phyloP scores from a whole-genome alignment of 208 protist species.

The Crithidia sp. region DNA sequence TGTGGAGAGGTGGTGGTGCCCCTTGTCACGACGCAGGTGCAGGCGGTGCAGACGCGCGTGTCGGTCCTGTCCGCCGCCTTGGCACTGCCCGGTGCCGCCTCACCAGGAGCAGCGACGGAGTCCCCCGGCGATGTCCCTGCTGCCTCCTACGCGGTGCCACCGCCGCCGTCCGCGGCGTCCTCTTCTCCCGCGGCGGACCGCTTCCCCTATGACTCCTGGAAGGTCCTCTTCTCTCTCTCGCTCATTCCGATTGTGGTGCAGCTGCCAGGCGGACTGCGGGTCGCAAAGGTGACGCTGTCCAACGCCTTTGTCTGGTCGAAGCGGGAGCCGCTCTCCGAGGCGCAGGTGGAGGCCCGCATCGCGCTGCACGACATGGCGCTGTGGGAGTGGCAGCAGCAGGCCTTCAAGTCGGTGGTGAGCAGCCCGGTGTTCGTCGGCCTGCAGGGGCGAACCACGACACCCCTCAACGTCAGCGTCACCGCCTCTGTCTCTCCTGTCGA shows the following conservation, averaged over 20 bases:
- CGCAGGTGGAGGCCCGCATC: slow-evolving; percentile 51
- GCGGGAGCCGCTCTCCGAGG: slow-evolving; percentile 30
- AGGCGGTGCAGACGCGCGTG: slow-evolving; percentile 23
- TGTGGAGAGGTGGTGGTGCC: slow-evolving; percentile 39
- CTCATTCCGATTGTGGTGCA: slow-evolving; percentile 52
- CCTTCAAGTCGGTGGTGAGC: slow-evolving; percentile 38
- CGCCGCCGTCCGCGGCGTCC: neutral
- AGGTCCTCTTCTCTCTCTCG: slow-evolving; percentile 53
- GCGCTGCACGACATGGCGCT: slow-evolving; percentile 53
- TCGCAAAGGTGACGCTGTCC: slow-evolving; percentile 49
- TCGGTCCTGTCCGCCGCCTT: slow-evolving; percentile 28
- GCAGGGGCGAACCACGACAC: slow-evolving; percentile 32
- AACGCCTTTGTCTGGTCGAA: slow-evolving; percentile 62
- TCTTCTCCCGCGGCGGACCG: neutral
- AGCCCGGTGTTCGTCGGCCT: slow-evolving; percentile 43
- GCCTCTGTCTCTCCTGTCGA: slow-evolving; percentile 40
- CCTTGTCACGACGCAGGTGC: slow-evolving; percentile 15
- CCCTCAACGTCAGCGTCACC: slow-evolving; percentile 29
- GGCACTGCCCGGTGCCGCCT: neutral
- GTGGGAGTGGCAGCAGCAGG: slow-evolving; percentile 51
- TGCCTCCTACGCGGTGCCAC: slow-evolving; percentile 19
- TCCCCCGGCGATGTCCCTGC: neutral
- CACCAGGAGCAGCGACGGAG: neutral
- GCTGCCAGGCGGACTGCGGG: slow-evolving; percentile 39
- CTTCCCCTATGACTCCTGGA: slow-evolving; percentile 53